These are phyloP conservation scores for Picochlorum sp. DNA, from an alignment of 139 green algal species.

Conservation along the genomic window DNA sequence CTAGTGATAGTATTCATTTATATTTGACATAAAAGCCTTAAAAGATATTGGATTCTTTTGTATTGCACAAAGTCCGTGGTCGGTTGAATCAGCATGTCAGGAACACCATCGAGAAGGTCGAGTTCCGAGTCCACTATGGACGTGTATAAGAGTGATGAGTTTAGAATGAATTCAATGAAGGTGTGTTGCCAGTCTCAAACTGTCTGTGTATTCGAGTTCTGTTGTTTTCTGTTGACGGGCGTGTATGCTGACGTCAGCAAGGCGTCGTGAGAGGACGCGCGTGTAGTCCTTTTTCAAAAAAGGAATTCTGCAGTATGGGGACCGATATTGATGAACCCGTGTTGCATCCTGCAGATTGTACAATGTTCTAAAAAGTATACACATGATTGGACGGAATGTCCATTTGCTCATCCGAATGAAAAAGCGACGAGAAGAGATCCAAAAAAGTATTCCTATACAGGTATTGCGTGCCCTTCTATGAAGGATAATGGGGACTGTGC, in stretches of 20 bases:
- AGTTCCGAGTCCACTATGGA: background rate
- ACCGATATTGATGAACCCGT: background rate
- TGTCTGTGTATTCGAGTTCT: background rate
- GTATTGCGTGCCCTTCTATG: constrained; percentile 89
- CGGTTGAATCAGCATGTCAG: too few species aligned
- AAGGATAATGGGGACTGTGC: constrained; percentile 66
- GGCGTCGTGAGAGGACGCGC: background rate
- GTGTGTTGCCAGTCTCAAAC: constrained; percentile 16
- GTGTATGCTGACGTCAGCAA: background rate
- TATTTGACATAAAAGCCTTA: too few species aligned
- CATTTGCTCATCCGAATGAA: constrained; percentile 90
- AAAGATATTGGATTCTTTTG: too few species aligned
- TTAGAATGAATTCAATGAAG: constrained; percentile 76
- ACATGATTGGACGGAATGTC: constrained; percentile 61
- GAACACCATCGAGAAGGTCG: too few species aligned
- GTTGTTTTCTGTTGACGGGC: background rate
- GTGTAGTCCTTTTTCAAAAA: too few species aligned
- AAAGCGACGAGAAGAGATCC: constrained; percentile 86
- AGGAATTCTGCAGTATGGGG: too few species aligned
- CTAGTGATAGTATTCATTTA: too few species aligned
- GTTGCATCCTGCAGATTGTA: constrained; percentile 41
- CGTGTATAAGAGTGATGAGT: constrained; percentile 55
- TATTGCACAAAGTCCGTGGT: too few species aligned
- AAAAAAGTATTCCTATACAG: constrained; percentile 70
- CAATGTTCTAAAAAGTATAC: constrained; percentile 66